phyloP scores from a whole-genome alignment of 495 filamentous ascomycete species.

The Xylaria nigripes region DNA sequence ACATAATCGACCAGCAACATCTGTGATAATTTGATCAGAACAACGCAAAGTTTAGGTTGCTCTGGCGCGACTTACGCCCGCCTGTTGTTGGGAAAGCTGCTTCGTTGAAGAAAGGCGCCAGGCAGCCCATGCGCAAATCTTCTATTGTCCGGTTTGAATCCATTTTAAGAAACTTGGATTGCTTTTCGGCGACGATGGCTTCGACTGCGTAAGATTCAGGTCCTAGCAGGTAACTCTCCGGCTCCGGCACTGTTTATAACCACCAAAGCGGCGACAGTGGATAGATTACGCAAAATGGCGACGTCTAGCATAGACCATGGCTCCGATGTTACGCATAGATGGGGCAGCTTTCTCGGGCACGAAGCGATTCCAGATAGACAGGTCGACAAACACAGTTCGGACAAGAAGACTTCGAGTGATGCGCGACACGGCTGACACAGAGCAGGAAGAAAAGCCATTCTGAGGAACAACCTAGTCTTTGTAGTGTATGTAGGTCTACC shows the following conservation, averaged over 20 bases:
- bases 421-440: background rate
- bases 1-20: slow-evolving; percentile 57
- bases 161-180: slow-evolving; percentile 15
- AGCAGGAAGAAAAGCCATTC: slow-evolving; percentile 8
- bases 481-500: background rate
- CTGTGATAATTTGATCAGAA: slow-evolving; percentile 35
- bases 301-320: slow-evolving; percentile 1
- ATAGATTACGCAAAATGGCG: background rate
- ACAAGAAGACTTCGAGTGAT: background rate
- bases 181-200: background rate
- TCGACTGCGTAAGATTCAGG: background rate
- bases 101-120: slow-evolving; percentile 30
- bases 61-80: slow-evolving; percentile 33
- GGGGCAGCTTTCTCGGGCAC: slow-evolving; percentile 1
- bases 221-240: background rate
- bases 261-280: background rate
- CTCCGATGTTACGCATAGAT: slow-evolving; percentile 3
- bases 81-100: slow-evolving; percentile 22
- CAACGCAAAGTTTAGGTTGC: background rate
- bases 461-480: slow-evolving; percentile 8
- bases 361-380: background rate
- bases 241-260: background rate
- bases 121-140: slow-evolving; percentile 19
- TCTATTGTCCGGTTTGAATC: slow-evolving; percentile 17
- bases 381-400: background rate